These are phyloP conservation scores for Helminthosporium solani DNA, from an alignment of 2,329 filamentous ascomycete species.

Conservation along the genomic window DNA sequence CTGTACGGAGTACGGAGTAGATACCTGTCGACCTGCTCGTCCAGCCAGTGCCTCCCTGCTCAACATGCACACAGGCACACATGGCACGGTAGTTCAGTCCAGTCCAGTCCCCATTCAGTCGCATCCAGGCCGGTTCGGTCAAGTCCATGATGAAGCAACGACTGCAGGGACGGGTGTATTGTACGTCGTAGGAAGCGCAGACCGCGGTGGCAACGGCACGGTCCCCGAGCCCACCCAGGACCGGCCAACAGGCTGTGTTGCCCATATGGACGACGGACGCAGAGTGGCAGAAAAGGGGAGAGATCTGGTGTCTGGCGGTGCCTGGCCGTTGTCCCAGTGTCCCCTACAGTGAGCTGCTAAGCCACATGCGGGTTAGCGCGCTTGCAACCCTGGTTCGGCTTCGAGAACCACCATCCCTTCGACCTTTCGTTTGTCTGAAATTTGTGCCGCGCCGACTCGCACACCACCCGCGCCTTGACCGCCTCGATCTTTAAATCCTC, in stretches of 20 bases:
- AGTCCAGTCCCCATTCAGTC: too few species aligned
- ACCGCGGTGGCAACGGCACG: slow-evolving; percentile 9
- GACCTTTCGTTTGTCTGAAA: neutral
- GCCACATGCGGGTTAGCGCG: too few species aligned
- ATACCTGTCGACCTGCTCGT: too few species aligned
- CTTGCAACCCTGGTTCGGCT: neutral
- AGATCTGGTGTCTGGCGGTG: slow-evolving; percentile 1
- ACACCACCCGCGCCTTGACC: slow-evolving; percentile 3
- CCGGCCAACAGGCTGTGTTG: neutral
- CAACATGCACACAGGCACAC: too few species aligned
- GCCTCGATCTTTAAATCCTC: slow-evolving; percentile 10
- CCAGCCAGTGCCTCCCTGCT: too few species aligned
- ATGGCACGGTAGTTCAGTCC: too few species aligned
- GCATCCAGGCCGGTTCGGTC: too few species aligned
- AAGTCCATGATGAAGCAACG: too few species aligned
- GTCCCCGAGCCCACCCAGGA: neutral
- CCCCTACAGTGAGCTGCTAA: too few species aligned
- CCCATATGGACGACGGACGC: neutral
- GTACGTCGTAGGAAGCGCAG: too few species aligned
- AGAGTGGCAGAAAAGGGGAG: neutral
- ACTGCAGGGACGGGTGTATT: too few species aligned
- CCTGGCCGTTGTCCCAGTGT: slow-evolving; percentile 1
- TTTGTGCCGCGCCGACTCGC: neutral
- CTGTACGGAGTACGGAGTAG: too few species aligned
- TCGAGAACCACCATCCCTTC: slow-evolving; percentile 2